Evolutionary conservation across 192 early-diverging fungal genomes (phyloP), one percentile per base, ranked within the genome.

Genomic region (Coemansia sp.): DNA sequence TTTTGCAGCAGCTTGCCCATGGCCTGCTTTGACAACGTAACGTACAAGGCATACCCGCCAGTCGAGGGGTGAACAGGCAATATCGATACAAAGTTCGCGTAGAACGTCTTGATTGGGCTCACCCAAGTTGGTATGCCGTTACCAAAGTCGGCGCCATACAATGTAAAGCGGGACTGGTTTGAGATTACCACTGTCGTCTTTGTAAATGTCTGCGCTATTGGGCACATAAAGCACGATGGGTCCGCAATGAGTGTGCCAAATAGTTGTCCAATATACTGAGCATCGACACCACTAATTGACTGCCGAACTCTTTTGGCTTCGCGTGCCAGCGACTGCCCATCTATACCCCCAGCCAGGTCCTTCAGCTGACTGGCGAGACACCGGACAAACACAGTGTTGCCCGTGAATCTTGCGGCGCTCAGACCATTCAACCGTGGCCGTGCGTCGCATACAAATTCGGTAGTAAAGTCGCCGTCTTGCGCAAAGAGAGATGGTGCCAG

Each of bases 111-210:
- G 63, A 65, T n/a, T 11, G 63, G 52, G 20, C 67, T 33, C 18
- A 75, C 36, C 74, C 74, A 75, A n/a, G 42, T 2, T 5, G 74
- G 74, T 2, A 52, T 31, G 24, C 76, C 76, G 11, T 18, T n/a
- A 10, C 76, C 76, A 72, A 78, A 78, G 51, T 78, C 76, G 7
- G 63, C 34, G 15, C 22, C 55, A 44, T 73, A 73, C 24, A 72
- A 55, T 2, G 47, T 40, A 31, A 73, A 78, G 7, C 71, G 66
- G 33, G 76, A 44, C 42, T 73, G 71, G 55, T 70, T 78, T n/a
- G 71, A 69, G 4, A 68, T 65, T n/a, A 60, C 57, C 18, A 66
- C 20, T 12, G 43, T 64, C 10, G 59, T 38, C 3, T 47, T 51
- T 2, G 59, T 36, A 12, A 74, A 18, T 9, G 29, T 24, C 46